Conservation (phyloP, 179 eudicot species). For the Gypsophila paniculata region DNA sequence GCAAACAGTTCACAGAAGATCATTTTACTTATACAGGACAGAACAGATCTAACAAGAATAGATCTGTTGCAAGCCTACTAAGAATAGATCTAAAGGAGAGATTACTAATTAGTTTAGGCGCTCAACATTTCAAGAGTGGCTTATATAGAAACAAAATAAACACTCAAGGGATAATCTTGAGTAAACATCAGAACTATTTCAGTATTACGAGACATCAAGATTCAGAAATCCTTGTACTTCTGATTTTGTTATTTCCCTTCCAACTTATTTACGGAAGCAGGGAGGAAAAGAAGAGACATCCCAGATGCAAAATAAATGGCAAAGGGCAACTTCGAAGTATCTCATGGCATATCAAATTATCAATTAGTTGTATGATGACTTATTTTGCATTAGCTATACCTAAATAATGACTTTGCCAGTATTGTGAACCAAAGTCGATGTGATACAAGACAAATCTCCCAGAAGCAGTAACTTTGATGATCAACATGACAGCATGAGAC, state of each 20-base stretch:
- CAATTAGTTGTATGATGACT: not conserved
- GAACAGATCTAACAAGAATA: not conserved
- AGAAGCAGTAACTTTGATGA: constrained; percentile 17
- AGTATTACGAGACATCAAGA: not conserved
- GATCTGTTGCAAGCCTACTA: not conserved
- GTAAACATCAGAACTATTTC: not conserved
- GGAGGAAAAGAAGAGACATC: not conserved
- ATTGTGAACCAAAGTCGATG: not conserved
- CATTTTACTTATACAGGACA: constrained; percentile 2
- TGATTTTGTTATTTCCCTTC: not conserved
- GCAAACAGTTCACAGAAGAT: not conserved
- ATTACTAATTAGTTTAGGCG: too few relatives aligned
- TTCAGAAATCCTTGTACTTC: not conserved
- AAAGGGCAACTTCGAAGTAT: not conserved
- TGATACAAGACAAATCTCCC: constrained; percentile 12
- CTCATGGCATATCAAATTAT: constrained; percentile 1
- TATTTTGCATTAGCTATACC: constrained; percentile 17
- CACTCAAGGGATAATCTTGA: not conserved
- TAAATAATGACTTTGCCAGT: not conserved
- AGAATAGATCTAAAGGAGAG: not conserved
- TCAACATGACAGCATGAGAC: constrained; percentile 10
- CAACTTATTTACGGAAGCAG: not conserved
- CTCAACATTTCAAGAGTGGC: constrained; percentile 6
- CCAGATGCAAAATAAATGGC: not conserved
- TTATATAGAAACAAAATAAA: not conserved